Conservation (phyloP, 805 yeast species). For the Ogataea trehaloabstinens region DNA sequence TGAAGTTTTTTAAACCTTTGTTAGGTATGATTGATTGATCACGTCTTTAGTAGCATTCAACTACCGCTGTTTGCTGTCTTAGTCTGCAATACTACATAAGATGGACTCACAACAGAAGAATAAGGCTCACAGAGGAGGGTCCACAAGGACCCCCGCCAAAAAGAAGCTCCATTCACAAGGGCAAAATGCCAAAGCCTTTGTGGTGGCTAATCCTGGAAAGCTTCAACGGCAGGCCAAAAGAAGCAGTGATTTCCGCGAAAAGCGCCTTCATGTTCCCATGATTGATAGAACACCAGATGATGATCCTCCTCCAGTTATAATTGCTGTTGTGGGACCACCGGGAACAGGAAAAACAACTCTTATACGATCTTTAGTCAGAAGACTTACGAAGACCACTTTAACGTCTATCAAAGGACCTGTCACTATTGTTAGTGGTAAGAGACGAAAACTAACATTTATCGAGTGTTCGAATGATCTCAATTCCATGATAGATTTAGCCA, state of each 20-base stretch:
- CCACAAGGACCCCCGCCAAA: constrained; percentile 59
- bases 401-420: constrained; percentile 92
- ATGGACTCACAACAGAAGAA: constrained; percentile 41
- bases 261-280: constrained; percentile 93
- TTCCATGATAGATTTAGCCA: constrained; percentile 95
- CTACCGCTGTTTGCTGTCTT: too few relatives aligned
- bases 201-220: constrained; percentile 81
- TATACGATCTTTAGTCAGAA: constrained; percentile 81
- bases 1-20: too few relatives aligned
- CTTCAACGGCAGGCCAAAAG: constrained; percentile 81
- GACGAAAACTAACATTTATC: constrained; percentile 86
- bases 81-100: too few relatives aligned
- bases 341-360: constrained; percentile 97
- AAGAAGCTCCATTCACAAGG: constrained; percentile 89
- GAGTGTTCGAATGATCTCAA: constrained; percentile 92
- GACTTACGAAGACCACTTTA: constrained; percentile 83
- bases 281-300: constrained; percentile 96
- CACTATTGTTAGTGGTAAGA: constrained; percentile 93
- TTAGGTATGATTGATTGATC: too few relatives aligned
- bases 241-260: constrained; percentile 78
- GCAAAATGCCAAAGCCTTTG: constrained; percentile 78
- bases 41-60: too few relatives aligned
- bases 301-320: constrained; percentile 94
- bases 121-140: constrained; percentile 75
- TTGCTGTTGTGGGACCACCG: constrained; percentile 97